Evolutionary conservation across 139 green algal genomes (phyloP).

Genomic region (Chlorella sp.): DNA sequence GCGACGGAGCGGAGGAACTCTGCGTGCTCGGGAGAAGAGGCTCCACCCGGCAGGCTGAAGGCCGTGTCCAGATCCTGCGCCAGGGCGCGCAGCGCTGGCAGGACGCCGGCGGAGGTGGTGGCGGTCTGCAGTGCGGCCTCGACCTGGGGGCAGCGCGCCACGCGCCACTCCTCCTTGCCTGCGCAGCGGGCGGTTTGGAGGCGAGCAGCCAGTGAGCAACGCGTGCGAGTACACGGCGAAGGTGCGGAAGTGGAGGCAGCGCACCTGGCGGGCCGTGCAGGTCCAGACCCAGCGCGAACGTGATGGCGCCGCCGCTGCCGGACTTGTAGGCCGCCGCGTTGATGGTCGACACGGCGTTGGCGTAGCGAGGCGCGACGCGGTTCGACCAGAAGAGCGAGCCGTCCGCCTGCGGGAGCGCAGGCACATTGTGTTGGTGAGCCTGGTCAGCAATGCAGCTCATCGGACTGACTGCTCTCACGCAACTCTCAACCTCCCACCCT

Average conservation of each 20-base stretch:
- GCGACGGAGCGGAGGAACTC: conserved; percentile 16
- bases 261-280: too few relatives aligned
- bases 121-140: conserved; percentile 11
- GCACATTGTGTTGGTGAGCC: background rate
- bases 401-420: background rate
- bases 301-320: background rate
- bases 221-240: too few relatives aligned
- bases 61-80: background rate
- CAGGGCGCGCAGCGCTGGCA: background rate
- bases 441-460: too few relatives aligned
- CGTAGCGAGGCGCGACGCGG: conserved; percentile 38
- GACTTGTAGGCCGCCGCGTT: conserved; percentile 29
- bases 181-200: too few relatives aligned
- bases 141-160: background rate
- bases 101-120: background rate
- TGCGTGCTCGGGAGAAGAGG: too few relatives aligned
- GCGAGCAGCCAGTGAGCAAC: too few relatives aligned
- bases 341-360: conserved; percentile 38
- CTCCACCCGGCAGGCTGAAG: background rate
- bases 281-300: conserved; percentile 4
- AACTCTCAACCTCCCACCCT: too few relatives aligned
- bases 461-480: too few relatives aligned
- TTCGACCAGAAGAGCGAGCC: conserved; percentile 27
- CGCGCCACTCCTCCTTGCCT: conserved; percentile 10
- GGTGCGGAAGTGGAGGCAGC: too few relatives aligned